These are phyloP conservation scores for Tylopilus intermedius DNA, from an alignment of 768 basidiomycete species.

Conservation along the genomic window DNA sequence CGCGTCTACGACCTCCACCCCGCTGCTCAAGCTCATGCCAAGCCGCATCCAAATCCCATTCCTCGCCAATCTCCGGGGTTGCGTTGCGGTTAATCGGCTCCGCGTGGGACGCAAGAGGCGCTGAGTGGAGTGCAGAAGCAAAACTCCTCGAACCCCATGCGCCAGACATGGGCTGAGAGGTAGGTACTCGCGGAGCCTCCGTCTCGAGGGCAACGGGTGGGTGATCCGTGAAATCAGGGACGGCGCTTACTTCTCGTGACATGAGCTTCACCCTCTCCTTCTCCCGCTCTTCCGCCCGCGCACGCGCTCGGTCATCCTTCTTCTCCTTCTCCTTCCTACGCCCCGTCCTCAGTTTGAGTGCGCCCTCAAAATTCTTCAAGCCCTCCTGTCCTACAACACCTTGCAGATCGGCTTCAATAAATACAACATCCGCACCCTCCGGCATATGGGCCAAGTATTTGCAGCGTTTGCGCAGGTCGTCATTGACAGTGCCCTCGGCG, in stretches of 20 bases:
- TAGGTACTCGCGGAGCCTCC: constrained; percentile 5
- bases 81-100: constrained; percentile 24
- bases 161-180: constrained; percentile 35
- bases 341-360: constrained; percentile 68
- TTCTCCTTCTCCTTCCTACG: constrained; percentile 76
- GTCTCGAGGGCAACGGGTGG: constrained; percentile 8
- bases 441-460: constrained; percentile 94
- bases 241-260: constrained; percentile 17
- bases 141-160: constrained; percentile 82
- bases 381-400: constrained; percentile 72
- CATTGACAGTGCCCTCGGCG: constrained; percentile 78
- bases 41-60: constrained; percentile 73
- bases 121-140: constrained; percentile 68
- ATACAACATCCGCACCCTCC: constrained; percentile 87
- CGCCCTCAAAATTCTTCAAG: constrained; percentile 76
- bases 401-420: constrained; percentile 82
- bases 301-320: constrained; percentile 83
- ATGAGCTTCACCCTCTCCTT: constrained; percentile 45
- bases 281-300: constrained; percentile 72
- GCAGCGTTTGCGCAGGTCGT: constrained; percentile 90
- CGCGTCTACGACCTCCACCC: constrained; percentile 51
- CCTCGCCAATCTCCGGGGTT: constrained; percentile 42
- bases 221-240: constrained; percentile 5
- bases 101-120: constrained; percentile 44
- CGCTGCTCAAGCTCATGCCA: constrained; percentile 78